A percentile compares a stretch with the other conserved stretches of the same genome.
Evolutionary conservation across 2,329 filamentous ascomycete species (phyloP).

Genomic region (Arthrobotrys megalospora): DNA sequence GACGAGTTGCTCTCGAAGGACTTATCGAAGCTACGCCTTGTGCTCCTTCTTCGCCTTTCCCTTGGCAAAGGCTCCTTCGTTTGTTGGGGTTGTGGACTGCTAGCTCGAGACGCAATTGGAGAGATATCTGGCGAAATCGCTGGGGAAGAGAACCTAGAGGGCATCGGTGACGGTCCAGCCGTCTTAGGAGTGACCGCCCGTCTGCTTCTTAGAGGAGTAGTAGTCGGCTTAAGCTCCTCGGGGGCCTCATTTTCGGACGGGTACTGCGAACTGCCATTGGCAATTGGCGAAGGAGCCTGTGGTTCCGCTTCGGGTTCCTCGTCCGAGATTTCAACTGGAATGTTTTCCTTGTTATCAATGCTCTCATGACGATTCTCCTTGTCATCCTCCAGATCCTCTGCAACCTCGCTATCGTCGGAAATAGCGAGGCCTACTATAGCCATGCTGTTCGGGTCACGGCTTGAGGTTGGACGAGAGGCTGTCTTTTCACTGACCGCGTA

Average conservation of each 20-base stretch:
- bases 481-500: slow-evolving; percentile 42
- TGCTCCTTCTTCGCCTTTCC: slow-evolving; percentile 35
- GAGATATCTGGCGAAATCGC: slow-evolving; percentile 56
- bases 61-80: slow-evolving; percentile 4
- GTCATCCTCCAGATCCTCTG: slow-evolving; percentile 37
- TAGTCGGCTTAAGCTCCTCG: slow-evolving; percentile 41
- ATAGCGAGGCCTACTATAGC: slow-evolving; percentile 45
- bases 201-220: slow-evolving; percentile 19
- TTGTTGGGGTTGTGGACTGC: slow-evolving; percentile 31
- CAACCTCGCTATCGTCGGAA: slow-evolving; percentile 30
- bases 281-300: background rate
- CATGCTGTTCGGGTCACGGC: slow-evolving; percentile 22
- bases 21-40: slow-evolving; percentile 41
- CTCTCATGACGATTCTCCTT: slow-evolving; percentile 52
- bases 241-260: slow-evolving; percentile 38
- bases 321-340: slow-evolving; percentile 48
- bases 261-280: background rate
- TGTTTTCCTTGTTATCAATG: slow-evolving; percentile 57
- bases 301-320: slow-evolving; percentile 16
- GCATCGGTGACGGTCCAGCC: slow-evolving; percentile 48
- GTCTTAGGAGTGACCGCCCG: slow-evolving; percentile 50
- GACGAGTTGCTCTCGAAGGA: slow-evolving; percentile 24
- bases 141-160: slow-evolving; percentile 51
- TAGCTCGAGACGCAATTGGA: slow-evolving; percentile 39
- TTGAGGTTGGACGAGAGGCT: slow-evolving; percentile 43